phyloP scores from a whole-genome alignment of 1,284 basidiomycete species.

The Naganishia liquefaciens region DNA sequence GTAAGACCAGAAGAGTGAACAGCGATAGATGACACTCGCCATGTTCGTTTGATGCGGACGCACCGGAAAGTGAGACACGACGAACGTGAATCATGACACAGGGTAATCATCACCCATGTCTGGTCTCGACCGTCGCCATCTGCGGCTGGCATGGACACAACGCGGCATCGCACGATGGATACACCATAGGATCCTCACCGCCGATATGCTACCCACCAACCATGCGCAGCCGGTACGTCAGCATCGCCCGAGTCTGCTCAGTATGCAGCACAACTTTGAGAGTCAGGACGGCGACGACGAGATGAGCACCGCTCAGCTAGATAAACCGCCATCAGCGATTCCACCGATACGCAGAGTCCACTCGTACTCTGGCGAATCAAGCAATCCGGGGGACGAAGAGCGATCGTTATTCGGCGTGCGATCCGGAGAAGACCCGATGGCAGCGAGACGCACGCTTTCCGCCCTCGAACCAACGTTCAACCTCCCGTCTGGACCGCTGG shows the following conservation, averaged over 20 bases:
- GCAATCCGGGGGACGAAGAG: neutral
- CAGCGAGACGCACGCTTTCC: slow-evolving; percentile 1
- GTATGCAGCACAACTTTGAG: slow-evolving; percentile 29
- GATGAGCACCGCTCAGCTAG: neutral
- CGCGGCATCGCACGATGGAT: too few relatives aligned
- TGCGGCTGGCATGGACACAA: too few relatives aligned
- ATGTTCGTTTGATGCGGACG: too few relatives aligned
- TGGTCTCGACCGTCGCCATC: too few relatives aligned
- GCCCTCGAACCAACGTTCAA: slow-evolving; percentile 5
- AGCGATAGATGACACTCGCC: too few relatives aligned
- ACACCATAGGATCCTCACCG: too few relatives aligned
- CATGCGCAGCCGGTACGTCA: too few relatives aligned
- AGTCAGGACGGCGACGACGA: slow-evolving; percentile 15
- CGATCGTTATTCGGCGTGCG: neutral
- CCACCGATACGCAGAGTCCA: slow-evolving; percentile 16
- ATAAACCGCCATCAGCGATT: neutral
- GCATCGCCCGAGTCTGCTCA: slow-evolving; percentile 24
- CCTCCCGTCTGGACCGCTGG: neutral
- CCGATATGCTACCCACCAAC: too few relatives aligned
- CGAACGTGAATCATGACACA: too few relatives aligned
- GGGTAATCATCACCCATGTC: too few relatives aligned
- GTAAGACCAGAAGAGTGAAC: too few relatives aligned
- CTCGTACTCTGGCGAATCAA: slow-evolving; percentile 16
- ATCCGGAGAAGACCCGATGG: neutral
- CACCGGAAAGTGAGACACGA: too few relatives aligned